Evolutionary conservation across 345 rosid genomes (phyloP).

Genomic region (Firmiana major): DNA sequence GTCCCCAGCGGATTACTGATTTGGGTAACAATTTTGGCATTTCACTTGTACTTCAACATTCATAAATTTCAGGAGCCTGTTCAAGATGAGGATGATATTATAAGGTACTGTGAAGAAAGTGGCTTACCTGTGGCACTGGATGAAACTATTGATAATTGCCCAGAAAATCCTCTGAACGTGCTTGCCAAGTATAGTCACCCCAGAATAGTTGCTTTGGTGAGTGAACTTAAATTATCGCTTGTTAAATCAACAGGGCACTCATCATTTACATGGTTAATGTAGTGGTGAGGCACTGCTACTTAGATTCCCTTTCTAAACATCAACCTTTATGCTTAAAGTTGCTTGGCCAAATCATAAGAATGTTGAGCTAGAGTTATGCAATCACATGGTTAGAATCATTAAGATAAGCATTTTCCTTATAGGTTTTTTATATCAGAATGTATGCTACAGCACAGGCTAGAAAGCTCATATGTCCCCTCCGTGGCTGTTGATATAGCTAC

Average conservation of each 20-base stretch:
- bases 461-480: not conserved
- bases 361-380: slow-evolving; percentile 1
- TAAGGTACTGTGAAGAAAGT: slow-evolving; percentile 83
- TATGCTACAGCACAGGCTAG: not conserved
- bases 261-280: not conserved
- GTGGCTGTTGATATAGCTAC: not conserved
- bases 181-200: slow-evolving; percentile 67
- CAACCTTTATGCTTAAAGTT: not conserved
- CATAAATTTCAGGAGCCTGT: slow-evolving; percentile 76
- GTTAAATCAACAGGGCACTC: not conserved
- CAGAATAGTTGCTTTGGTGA: slow-evolving; percentile 84
- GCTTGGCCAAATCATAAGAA: not conserved
- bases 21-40: not conserved
- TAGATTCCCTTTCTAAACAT: not conserved
- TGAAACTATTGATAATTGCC: slow-evolving; percentile 69
- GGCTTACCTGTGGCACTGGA: slow-evolving; percentile 91
- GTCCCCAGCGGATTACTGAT: slow-evolving; percentile 3
- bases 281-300: slow-evolving; percentile 1
- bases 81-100: slow-evolving; percentile 59
- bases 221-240: slow-evolving; percentile 25
- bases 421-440: not conserved
- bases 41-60: not conserved
- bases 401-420: not conserved
- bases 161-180: slow-evolving; percentile 45
- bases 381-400: not conserved